Evolutionary conservation across 495 filamentous ascomycete species (phyloP).

Genomic region (Niebla homalea): DNA sequence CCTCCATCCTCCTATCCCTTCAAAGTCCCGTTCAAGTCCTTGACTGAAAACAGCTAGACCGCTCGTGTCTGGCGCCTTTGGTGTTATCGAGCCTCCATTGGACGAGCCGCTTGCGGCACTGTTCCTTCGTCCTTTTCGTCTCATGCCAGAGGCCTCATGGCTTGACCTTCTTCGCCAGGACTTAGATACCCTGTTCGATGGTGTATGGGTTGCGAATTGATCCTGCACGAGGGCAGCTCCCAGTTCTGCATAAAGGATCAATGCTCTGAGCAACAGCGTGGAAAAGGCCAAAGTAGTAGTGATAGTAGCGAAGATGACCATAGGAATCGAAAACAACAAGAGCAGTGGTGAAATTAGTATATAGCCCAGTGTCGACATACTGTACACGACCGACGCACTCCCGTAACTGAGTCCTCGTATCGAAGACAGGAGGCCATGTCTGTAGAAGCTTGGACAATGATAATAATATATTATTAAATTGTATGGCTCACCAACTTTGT

Average conservation of each 20-base stretch:
- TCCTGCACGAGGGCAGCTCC: conserved; percentile 43
- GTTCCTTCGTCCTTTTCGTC: conserved; percentile 12
- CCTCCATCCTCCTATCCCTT: conserved; percentile 77
- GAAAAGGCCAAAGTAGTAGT: conserved; percentile 55
- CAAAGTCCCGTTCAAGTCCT: conserved; percentile 54
- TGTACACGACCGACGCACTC: background rate
- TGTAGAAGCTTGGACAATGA: no score
- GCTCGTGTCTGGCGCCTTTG: conserved; percentile 5
- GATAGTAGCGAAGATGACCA: conserved; percentile 53
- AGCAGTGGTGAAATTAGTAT: conserved; percentile 49
- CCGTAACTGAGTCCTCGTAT: no score
- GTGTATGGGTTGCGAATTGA: conserved; percentile 35
- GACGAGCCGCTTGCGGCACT: conserved; percentile 15
- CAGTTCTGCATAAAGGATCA: conserved; percentile 58
- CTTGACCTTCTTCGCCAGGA: conserved; percentile 23
- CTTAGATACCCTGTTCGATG: conserved; percentile 21
- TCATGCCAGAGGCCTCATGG: conserved; percentile 11
- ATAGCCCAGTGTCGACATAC: conserved; percentile 29
- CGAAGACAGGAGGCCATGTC: no score
- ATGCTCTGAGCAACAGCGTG: conserved; percentile 49
- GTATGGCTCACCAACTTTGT: no score
- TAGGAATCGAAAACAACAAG: conserved; percentile 51
- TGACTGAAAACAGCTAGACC: conserved; percentile 22
- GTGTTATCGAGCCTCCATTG: conserved; percentile 9
- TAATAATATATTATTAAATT: no score